Percentiles rank a stretch among this genome's conserved stretches.
phyloP scores from a whole-genome alignment of 805 yeast genomes.

The Candida incommunis region DNA sequence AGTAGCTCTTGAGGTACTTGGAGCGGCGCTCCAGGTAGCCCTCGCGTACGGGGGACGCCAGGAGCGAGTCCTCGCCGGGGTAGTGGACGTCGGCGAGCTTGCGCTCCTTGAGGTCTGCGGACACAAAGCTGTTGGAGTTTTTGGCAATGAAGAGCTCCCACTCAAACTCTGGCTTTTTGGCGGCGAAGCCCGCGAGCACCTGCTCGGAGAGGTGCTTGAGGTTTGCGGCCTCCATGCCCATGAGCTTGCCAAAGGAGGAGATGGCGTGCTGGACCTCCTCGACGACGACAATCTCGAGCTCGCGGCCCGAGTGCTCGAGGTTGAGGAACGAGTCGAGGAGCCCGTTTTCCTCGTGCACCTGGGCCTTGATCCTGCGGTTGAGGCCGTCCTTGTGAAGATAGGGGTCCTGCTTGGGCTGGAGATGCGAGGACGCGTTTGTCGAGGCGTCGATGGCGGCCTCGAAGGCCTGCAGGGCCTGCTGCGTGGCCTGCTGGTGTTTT shows the following conservation, averaged over 20 bases:
- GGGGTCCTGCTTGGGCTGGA: constrained; percentile 58
- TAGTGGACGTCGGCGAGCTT: constrained; percentile 47
- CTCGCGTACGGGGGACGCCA: constrained; percentile 53
- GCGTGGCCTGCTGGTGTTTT: constrained; percentile 56
- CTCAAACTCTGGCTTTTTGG: constrained; percentile 68
- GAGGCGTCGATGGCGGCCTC: constrained; percentile 50
- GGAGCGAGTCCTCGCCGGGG: constrained; percentile 53
- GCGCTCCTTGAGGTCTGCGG: constrained; percentile 47
- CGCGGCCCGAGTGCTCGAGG: constrained; percentile 76
- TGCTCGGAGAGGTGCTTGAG: constrained; percentile 39
- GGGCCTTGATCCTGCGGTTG: constrained; percentile 66
- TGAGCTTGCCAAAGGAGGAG: constrained; percentile 51
- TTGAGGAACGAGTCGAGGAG: constrained; percentile 80
- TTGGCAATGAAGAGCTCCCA: constrained; percentile 75
- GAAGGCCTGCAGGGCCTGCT: constrained; percentile 38
- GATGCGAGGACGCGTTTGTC: constrained; percentile 29
- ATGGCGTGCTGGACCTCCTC: constrained; percentile 75
- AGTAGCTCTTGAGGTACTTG: constrained; percentile 80
- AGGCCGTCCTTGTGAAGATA: constrained; percentile 55
- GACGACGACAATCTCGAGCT: constrained; percentile 77
- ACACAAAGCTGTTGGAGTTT: constrained; percentile 51
- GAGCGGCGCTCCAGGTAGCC: constrained; percentile 84
- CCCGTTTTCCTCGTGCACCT: constrained; percentile 70
- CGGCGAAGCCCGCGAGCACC: constrained; percentile 60
- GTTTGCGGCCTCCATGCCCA: constrained; percentile 29